Conservation (phyloP, 164 flowering plant species). For the Magnolia officinalis region DNA sequence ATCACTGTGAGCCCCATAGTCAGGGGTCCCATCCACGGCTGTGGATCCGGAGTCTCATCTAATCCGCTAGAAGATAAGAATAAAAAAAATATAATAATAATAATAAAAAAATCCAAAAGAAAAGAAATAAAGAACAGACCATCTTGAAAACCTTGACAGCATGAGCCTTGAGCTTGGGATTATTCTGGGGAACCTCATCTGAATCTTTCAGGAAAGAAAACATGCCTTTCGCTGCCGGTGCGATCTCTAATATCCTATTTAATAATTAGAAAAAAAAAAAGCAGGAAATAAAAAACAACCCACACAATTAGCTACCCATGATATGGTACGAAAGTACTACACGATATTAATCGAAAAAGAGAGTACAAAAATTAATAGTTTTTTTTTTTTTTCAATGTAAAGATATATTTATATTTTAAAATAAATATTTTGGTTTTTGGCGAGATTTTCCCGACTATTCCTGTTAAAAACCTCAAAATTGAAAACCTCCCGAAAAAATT, state of each 20-base stretch:
- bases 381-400: too few relatives aligned
- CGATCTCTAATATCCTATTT: constrained; percentile 66
- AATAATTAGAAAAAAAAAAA: neutral
- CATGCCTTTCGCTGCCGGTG: constrained; percentile 64
- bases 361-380: too few relatives aligned
- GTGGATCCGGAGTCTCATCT: too few relatives aligned
- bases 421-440: neutral
- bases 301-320: neutral
- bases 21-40: too few relatives aligned
- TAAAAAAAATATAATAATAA: too few relatives aligned
- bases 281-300: too few relatives aligned
- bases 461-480: neutral
- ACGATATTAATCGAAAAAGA: too few relatives aligned
- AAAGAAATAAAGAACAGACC: constrained; percentile 31
- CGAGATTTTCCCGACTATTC: neutral
- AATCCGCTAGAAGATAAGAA: too few relatives aligned
- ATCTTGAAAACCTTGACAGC: constrained; percentile 67
- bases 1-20: too few relatives aligned
- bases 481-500: too few relatives aligned
- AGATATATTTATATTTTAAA: too few relatives aligned
- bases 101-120: too few relatives aligned
- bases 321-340: neutral
- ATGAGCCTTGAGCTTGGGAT: constrained; percentile 68
- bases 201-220: constrained; percentile 64
- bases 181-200: constrained; percentile 53